Base-by-base conservation (phyloP, 192 early-diverging fungal species). In the Phlyctochytrium bullatum region DNA sequence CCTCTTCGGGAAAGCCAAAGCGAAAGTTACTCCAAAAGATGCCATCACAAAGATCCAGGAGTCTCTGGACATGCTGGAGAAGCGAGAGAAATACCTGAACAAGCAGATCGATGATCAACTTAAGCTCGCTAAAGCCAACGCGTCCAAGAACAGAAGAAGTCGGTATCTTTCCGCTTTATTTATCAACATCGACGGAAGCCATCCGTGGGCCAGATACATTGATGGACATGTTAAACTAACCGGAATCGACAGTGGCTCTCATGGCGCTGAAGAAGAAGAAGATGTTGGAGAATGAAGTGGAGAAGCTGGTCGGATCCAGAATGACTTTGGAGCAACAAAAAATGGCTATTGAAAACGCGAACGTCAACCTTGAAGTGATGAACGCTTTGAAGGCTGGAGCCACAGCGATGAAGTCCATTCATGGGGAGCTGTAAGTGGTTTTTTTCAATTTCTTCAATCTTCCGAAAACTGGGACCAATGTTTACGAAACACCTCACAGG, bases 201-300 rank as follows among this genome's bases (percentile, higher is more conserved):
- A 23, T 56, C 17, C 23, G 25, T 2, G n/a, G 29, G 24, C n/a
- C n/a, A 2, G 59, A 3, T 31, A 2, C n/a, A n/a, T n/a, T n/a
- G n/a, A n/a, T n/a, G n/a, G n/a, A n/a, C n/a, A n/a, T 47, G 40
- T 47, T 47, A 47, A 20, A 47, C 6, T 47, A 20, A 47, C 25
- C 25, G 54, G 25, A 35, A 36, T 6, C 4, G 25, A 58, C 35
- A 91, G 90, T 79, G 32, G 97, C 97, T 3, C 67, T 99, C 50
- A 88, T 90, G 75, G 95, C 97, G n/a, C 83, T 99, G 30, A 99
- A 99, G 80, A 86, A 89, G 68, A 98, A 97, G 75, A 92, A 90
- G 76, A 79, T 85, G 51, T 91, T 88, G 62, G 92, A 97, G 68
- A 78, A 68, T 36, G 90, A 95, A 61, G 86, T 96, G 61, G 90